Evolutionary conservation across 1,284 basidiomycete species (phyloP), one percentile per base, ranked within the genome.

Genomic region (Coniophora puteana): DNA sequence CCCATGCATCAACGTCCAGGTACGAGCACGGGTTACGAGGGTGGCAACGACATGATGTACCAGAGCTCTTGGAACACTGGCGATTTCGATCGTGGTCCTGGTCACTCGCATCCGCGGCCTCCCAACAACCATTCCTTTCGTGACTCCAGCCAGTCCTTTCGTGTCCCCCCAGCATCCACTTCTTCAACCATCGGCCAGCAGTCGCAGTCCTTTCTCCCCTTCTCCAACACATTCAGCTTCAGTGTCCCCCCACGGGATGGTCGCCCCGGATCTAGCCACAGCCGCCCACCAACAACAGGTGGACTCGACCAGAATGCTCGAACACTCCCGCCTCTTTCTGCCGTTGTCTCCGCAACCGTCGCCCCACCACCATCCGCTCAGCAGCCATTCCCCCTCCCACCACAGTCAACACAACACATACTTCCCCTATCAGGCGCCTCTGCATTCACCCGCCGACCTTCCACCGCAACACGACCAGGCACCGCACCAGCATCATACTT

Each of bases 21-120:
- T 20, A 82, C 80, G 6, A 78, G 71, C 60, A 77, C 78, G 6
- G 81, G 82, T n/a, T 83, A 84, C 64, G 81, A 84, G 51, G 77
- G 73, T 40, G 72, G 72, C 48, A 64, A 70, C 41, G 59, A 53
- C 41, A 50, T 67, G 45, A 54, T 67, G 45, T 67, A 71, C 45
- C 43, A 36, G 32, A 51, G 67, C 49, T 48, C 57, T 24, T 71
- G 68, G 59, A 54, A 59, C 18, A 55, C 64, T 31, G n/a, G n/a
- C n/a, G 60, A 65, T 46, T 38, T 66, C 54, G 69, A 69, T 55
- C 62, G 60, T 45, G 52, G 58, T 33, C n/a, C n/a, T n/a, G n/a
- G n/a, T n/a, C n/a, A n/a, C n/a, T 51, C 51, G 46, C 14, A 55
- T 64, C 48, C 52, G 49, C 49, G 50, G 48, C 53, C 62, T 41